These are phyloP conservation scores for Penicillium pulvis DNA, from an alignment of 495 filamentous ascomycete genomes.

Conservation along the genomic window DNA sequence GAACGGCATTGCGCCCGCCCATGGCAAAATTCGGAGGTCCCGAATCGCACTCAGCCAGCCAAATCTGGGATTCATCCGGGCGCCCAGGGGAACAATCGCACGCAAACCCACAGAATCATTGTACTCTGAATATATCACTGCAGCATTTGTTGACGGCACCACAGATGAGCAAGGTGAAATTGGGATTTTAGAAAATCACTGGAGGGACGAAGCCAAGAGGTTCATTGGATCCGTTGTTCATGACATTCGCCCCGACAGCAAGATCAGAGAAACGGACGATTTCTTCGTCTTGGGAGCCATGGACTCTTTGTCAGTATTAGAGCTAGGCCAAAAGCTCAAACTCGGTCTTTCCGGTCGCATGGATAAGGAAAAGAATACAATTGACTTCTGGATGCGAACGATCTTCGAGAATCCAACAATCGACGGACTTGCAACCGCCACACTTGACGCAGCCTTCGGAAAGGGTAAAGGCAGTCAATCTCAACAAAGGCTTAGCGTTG, in stretches of 20 bases:
- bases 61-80: constrained; percentile 16
- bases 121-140: constrained; percentile 19
- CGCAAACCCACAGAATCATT: constrained; percentile 21
- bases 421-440: constrained; percentile 17
- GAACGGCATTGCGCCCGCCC: constrained; percentile 21
- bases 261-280: constrained; percentile 16
- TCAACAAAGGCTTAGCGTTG: background rate
- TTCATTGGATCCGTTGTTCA: constrained; percentile 21
- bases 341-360: constrained; percentile 15
- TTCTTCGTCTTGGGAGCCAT: constrained; percentile 20
- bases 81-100: constrained; percentile 20
- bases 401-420: constrained; percentile 23
- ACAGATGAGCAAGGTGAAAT: constrained; percentile 19
- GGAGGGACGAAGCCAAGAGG: constrained; percentile 18
- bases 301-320: constrained; percentile 19
- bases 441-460: constrained; percentile 10
- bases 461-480: background rate
- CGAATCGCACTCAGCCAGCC: constrained; percentile 22
- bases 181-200: constrained; percentile 21
- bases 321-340: constrained; percentile 19
- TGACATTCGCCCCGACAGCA: constrained; percentile 17
- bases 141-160: constrained; percentile 17
- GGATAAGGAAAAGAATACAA: constrained; percentile 17
- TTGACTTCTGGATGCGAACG: constrained; percentile 21
- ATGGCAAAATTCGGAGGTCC: constrained; percentile 25